Conservation (phyloP, 2,329 filamentous ascomycete genomes). For the Ascosphaera apis region DNA sequence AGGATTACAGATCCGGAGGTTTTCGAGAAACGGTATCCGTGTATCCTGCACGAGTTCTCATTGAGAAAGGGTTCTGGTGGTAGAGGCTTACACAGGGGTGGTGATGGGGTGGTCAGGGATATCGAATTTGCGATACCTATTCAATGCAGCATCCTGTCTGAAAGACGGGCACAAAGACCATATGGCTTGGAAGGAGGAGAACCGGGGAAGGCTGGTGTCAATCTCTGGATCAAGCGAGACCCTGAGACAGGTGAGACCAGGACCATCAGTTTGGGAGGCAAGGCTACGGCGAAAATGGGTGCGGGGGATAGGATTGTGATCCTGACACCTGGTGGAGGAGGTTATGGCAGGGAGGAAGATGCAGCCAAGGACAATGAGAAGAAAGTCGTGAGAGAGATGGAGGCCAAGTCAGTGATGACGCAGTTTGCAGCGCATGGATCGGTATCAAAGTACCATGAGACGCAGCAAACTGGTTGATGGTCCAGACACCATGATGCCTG, state of each 20-base stretch:
- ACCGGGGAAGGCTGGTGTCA: conserved; percentile 55
- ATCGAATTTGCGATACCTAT: conserved; percentile 68
- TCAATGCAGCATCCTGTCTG: conserved; percentile 58
- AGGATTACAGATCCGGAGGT: conserved; percentile 66
- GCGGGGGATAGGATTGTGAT: conserved; percentile 38
- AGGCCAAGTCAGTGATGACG: neutral
- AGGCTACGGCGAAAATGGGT: conserved; percentile 38
- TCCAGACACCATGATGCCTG: too few relatives aligned
- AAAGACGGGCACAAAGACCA: conserved; percentile 51
- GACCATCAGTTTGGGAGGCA: conserved; percentile 35
- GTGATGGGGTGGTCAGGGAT: conserved; percentile 56
- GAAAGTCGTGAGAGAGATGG: neutral
- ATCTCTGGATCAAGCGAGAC: conserved; percentile 66
- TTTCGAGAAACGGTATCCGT: conserved; percentile 59
- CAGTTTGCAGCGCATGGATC: conserved; percentile 3
- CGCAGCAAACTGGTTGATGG: conserved; percentile 2
- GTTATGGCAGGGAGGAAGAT: conserved; percentile 2
- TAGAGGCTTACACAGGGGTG: conserved; percentile 41
- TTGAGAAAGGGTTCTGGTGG: conserved; percentile 44
- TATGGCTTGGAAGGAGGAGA: conserved; percentile 70
- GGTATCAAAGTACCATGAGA: conserved; percentile 1
- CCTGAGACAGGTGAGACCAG: conserved; percentile 29
- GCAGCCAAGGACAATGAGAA: conserved; percentile 1
- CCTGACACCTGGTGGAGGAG: conserved; percentile 31
- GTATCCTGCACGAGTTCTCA: conserved; percentile 49